Evolutionary conservation across 345 rosid species (phyloP).

Genomic region (Arabis hirsuta): DNA sequence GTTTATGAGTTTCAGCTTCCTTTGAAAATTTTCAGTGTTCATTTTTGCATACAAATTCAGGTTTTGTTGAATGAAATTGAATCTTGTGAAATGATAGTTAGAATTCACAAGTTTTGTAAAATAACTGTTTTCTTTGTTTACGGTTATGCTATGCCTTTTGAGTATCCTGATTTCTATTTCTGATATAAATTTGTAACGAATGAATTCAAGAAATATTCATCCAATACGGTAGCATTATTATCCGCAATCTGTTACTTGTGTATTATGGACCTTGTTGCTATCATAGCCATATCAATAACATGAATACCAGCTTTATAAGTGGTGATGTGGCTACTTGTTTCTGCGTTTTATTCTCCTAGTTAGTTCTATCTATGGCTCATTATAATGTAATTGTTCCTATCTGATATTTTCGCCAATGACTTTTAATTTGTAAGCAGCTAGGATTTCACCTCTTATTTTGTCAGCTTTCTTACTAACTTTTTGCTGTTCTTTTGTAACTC

Average conservation of each 20-base stretch:
- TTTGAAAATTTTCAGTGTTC: neutral
- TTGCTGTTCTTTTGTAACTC: conserved; percentile 1
- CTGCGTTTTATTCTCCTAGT: neutral
- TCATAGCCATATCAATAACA: neutral
- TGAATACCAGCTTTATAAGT: neutral
- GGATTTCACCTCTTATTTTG: neutral
- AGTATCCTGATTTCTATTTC: conserved; percentile 1
- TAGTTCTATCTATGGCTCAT: neutral
- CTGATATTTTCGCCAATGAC: neutral
- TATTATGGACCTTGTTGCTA: neutral
- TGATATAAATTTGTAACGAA: neutral
- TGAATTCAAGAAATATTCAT: neutral
- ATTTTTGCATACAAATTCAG: neutral
- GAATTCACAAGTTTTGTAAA: neutral
- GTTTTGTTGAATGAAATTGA: neutral
- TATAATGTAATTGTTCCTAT: neutral
- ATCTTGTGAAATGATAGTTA: neutral
- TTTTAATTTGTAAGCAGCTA: conserved; percentile 5
- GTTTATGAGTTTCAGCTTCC: conserved; percentile 17
- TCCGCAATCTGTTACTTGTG: neutral
- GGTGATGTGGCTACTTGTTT: neutral
- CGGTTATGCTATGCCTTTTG: neutral
- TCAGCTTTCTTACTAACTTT: conserved; percentile 27
- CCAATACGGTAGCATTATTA: neutral
- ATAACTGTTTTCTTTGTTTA: neutral